A percentile compares a stretch with the other conserved stretches of the same genome.
These are phyloP conservation scores for Sarocladium kiliense DNA, from an alignment of 2,329 filamentous ascomycete species.

Conservation along the genomic window DNA sequence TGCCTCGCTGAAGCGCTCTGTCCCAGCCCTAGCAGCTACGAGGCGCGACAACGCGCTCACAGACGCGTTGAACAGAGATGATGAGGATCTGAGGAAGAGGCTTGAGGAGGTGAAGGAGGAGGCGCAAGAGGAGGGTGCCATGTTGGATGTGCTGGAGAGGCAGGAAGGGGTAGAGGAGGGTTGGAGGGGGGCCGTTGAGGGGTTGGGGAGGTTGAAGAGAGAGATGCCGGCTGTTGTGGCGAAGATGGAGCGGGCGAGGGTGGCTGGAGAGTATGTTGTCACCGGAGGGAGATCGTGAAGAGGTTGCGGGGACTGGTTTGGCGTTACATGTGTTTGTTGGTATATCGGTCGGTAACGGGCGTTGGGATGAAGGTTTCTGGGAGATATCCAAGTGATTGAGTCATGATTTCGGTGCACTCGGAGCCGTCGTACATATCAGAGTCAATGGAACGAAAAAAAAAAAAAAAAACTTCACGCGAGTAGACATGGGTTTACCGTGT, in stretches of 20 bases:
- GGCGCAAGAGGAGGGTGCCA: neutral
- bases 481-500: neutral
- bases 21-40: constrained; percentile 40
- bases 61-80: constrained; percentile 29
- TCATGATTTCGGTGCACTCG: too few relatives aligned
- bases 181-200: constrained; percentile 43
- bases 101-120: constrained; percentile 54
- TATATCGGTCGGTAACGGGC: neutral
- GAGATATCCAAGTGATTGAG: neutral
- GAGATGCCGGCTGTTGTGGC: constrained; percentile 59
- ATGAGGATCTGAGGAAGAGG: constrained; percentile 46
- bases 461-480: neutral
- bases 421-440: too few relatives aligned
- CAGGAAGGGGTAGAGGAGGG: constrained; percentile 36
- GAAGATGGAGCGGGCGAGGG: constrained; percentile 58
- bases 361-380: neutral
- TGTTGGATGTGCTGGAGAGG: constrained; percentile 4
- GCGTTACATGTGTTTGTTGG: neutral
- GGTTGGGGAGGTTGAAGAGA: constrained; percentile 48
- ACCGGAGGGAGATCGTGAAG: constrained; percentile 21
- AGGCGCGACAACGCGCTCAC: constrained; percentile 35
- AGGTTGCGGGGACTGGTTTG: neutral
- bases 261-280: constrained; percentile 54
- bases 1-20: constrained; percentile 50
- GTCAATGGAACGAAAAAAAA: neutral